Base-by-base conservation (phyloP, 306 rosid genomes). In the Cicer chorassanicum region DNA sequence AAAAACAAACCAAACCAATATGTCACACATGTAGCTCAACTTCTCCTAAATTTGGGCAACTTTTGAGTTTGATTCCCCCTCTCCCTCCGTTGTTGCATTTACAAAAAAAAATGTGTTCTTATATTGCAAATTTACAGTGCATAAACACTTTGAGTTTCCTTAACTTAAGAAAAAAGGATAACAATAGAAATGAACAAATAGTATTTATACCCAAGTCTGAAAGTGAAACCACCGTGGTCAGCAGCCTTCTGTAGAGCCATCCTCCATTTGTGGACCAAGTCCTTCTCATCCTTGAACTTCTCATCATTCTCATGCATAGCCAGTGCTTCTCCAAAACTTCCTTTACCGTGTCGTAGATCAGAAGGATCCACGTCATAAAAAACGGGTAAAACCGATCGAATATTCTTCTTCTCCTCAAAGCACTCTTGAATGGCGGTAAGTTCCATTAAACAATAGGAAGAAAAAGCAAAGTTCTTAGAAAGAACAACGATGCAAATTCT, bases 401-500 rank as follows among this genome's bases (percentile, higher is more conserved):
- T 3, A 6, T 5, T 19, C 36, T 43, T 65, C 38, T 42, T 19
- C 53, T 43, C 29, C 9, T 16, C 2, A 7, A 14, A 18, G 70
- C 54, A 18, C 6, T 65, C 70, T 5, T 42, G 9, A 9, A 65
- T 65, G 5, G 53, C 12, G 9, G 39, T 21, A 2, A 65, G 53
- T 65, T 65, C 70, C 34, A 42, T n/a, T 12, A 65, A 18, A 18
- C 70, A 65, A 18, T 16, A 65, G 0, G 38, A 0, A 2, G 70
- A 43, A 11, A 65, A 65, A 18, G 70, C 70, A 4, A 16, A 65
- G 53, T 65, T 42, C 70, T 43, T 12, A 10, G 70, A 65, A 7
- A 65, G 39, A 14, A 65, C 53, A 9, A 15, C 1, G 53, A 65
- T 65, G 16, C 53, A 34, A 6, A 11, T 65, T 10, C 70, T 65